phyloP scores from a whole-genome alignment of 2,329 filamentous ascomycete genomes.

The Penicillium sp. region DNA sequence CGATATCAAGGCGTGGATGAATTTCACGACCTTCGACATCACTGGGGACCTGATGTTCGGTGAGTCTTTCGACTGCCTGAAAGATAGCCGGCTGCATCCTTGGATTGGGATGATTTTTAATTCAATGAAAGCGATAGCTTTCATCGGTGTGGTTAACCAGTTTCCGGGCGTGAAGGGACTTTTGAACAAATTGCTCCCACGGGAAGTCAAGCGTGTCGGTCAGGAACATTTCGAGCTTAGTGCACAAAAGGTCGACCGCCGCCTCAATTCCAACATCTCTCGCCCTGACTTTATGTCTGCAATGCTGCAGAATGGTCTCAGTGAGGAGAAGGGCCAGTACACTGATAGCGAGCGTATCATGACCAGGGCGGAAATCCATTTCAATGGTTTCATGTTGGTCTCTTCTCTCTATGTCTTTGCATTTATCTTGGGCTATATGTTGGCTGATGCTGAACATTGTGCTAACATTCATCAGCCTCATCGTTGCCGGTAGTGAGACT shows the following conservation, averaged over 20 bases:
- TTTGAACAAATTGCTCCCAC: constrained; percentile 13
- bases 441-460: neutral
- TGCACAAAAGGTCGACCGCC: constrained; percentile 22
- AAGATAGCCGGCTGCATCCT: constrained; percentile 38
- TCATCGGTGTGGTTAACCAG: constrained; percentile 19
- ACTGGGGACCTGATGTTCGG: constrained; percentile 46
- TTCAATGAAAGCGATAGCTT: constrained; percentile 25
- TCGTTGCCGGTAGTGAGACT: constrained; percentile 43
- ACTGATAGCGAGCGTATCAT: constrained; percentile 18
- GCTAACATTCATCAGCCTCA: constrained; percentile 21
- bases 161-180: constrained; percentile 16
- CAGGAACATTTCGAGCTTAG: constrained; percentile 23
- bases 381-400: constrained; percentile 27
- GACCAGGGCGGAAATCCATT: constrained; percentile 26
- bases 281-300: constrained; percentile 29
- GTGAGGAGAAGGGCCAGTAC: constrained; percentile 18
- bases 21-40: constrained; percentile 43
- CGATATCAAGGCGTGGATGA: constrained; percentile 36
- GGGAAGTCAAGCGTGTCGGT: constrained; percentile 12
- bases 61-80: constrained; percentile 42
- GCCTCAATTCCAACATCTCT: constrained; percentile 16
- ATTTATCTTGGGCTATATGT: neutral
- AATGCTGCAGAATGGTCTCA: constrained; percentile 23
- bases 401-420: neutral
- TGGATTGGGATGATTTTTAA: constrained; percentile 43